phyloP scores from a whole-genome alignment of 2,329 filamentous ascomycete species.

The Madurella mycetomatis region DNA sequence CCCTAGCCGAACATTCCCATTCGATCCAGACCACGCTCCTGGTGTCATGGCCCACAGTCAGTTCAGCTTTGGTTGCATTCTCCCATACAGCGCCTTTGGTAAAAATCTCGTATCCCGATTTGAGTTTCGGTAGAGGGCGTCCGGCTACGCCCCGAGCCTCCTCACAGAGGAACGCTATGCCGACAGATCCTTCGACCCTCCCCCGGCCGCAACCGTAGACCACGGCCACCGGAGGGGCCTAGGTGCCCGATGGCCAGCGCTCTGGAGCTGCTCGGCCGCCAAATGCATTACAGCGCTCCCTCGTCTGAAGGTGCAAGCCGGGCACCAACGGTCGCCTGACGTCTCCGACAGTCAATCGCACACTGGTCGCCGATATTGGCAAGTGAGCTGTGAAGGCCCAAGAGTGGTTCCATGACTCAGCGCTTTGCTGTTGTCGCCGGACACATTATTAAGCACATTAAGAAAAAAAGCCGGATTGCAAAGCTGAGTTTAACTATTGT shows the following conservation, averaged over 20 bases:
- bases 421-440: not conserved
- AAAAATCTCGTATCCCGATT: not conserved
- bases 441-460: not conserved
- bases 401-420: not conserved
- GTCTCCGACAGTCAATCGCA: not conserved
- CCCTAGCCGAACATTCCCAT: not conserved
- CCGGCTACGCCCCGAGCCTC: not conserved
- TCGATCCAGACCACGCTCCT: constrained; percentile 1
- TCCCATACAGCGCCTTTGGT: not conserved
- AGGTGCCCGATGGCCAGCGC: not conserved
- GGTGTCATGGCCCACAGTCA: no score
- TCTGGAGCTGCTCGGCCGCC: not conserved
- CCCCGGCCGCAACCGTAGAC: not conserved
- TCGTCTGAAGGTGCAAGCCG: no score
- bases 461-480: not conserved
- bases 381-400: not conserved
- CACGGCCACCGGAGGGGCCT: not conserved
- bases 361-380: not conserved
- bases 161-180: not conserved
- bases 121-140: not conserved
- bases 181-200: not conserved
- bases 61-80: not conserved
- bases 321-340: not conserved
- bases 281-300: no score
- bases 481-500: no score